Conservation (phyloP, 78 protist genomes). For the Dictyostelium capitatum region DNA sequence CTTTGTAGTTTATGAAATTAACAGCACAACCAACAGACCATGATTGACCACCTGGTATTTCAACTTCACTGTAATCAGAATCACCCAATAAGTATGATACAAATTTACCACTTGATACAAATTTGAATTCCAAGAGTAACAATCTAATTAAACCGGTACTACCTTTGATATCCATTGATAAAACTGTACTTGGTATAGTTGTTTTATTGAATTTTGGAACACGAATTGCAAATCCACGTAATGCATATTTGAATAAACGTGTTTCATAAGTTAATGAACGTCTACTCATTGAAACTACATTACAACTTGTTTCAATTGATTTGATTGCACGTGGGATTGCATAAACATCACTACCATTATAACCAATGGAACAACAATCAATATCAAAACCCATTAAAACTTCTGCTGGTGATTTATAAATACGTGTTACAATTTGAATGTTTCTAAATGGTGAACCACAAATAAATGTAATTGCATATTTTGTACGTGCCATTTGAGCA, state of each 20-base stretch:
- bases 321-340: conserved; percentile 52
- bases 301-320: conserved; percentile 28
- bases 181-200: conserved; percentile 5
- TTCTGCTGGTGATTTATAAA: conserved; percentile 86
- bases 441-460: conserved; percentile 43
- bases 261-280: conserved; percentile 78
- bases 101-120: background rate
- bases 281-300: conserved; percentile 71
- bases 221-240: conserved; percentile 71
- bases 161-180: background rate
- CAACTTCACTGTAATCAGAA: conserved; percentile 55
- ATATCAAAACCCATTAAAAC: conserved; percentile 84
- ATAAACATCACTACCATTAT: conserved; percentile 62
- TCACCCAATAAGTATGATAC: background rate
- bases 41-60: conserved; percentile 39
- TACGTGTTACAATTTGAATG: conserved; percentile 78
- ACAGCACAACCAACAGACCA: background rate
- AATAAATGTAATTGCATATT: conserved; percentile 74
- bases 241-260: conserved; percentile 81
- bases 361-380: conserved; percentile 82
- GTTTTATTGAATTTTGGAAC: conserved; percentile 21
- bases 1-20: conserved; percentile 47
- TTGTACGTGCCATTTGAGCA: conserved; percentile 50
- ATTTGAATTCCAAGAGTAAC: conserved; percentile 26
- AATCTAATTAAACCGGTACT: conserved; percentile 38